These are phyloP conservation scores for Sicyos baderoa DNA, from an alignment of 306 rosid genomes.

Conservation along the genomic window DNA sequence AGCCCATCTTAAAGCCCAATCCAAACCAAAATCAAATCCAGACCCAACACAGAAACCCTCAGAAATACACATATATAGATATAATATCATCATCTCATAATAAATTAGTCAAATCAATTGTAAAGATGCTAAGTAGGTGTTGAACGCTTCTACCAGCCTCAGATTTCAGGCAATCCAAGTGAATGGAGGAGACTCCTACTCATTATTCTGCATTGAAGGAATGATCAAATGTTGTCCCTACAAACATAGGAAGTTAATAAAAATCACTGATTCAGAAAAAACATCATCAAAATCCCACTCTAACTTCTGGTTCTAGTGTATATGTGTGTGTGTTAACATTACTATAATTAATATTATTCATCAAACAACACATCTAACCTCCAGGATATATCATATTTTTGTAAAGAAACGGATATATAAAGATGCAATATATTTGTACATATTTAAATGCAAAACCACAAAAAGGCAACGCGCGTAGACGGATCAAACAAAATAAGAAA, in stretches of 20 bases:
- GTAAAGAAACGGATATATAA: background rate
- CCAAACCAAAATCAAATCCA: slow-evolving; percentile 21
- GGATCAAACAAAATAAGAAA: background rate
- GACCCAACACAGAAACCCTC: slow-evolving; percentile 26
- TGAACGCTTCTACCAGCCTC: slow-evolving; percentile 27
- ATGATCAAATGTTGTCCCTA: slow-evolving; percentile 39
- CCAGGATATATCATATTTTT: background rate
- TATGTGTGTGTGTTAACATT: background rate
- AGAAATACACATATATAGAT: slow-evolving; percentile 17
- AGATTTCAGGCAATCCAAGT: slow-evolving; percentile 22
- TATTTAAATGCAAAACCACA: background rate
- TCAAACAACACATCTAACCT: background rate
- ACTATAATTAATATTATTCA: background rate
- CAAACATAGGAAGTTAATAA: slow-evolving; percentile 17
- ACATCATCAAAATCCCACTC: background rate
- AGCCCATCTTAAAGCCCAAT: slow-evolving; percentile 18
- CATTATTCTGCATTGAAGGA: slow-evolving; percentile 33
- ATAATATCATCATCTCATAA: slow-evolving; percentile 16
- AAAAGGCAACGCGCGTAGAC: background rate
- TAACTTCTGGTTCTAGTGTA: background rate
- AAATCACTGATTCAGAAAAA: background rate
- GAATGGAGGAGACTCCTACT: slow-evolving; percentile 27
- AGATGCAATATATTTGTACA: background rate
- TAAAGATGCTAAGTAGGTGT: slow-evolving; percentile 25
- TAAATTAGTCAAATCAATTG: slow-evolving; percentile 24